Conservation (phyloP, 306 rosid genomes). For the Rosa lucieae region DNA sequence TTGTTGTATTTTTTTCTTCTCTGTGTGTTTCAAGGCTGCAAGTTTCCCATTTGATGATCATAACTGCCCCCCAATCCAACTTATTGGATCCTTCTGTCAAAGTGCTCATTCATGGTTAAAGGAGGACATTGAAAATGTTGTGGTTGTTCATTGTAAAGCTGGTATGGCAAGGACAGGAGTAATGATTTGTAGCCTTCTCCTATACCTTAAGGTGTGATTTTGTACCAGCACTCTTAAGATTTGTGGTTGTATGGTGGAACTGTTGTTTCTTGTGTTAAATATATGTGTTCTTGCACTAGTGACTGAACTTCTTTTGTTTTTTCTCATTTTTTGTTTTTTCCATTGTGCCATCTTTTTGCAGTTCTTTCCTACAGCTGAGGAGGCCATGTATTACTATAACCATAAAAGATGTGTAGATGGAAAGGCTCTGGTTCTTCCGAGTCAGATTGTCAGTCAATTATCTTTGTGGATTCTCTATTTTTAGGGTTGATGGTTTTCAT, state of each 20-base stretch:
- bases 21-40: slow-evolving; percentile 70
- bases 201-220: slow-evolving; percentile 70
- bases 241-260: not conserved
- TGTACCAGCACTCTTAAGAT: slow-evolving; percentile 22
- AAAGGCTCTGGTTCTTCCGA: slow-evolving; percentile 83
- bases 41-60: slow-evolving; percentile 93
- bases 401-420: slow-evolving; percentile 94
- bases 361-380: slow-evolving; percentile 85
- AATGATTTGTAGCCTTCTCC: slow-evolving; percentile 93
- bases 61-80: slow-evolving; percentile 88
- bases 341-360: slow-evolving; percentile 38
- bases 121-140: slow-evolving; percentile 91
- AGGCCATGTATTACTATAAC: slow-evolving; percentile 76
- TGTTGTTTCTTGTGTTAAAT: slow-evolving; percentile 2
- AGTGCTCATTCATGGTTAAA: slow-evolving; percentile 93
- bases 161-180: slow-evolving; percentile 97
- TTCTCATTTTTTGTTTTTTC: not conserved
- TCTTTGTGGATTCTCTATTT: slow-evolving; percentile 5
- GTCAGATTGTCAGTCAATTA: slow-evolving; percentile 80
- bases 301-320: slow-evolving; percentile 10
- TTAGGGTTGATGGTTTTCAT: slow-evolving; percentile 17
- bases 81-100: slow-evolving; percentile 80
- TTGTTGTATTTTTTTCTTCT: slow-evolving; percentile 29
- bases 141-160: slow-evolving; percentile 97
- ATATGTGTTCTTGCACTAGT: slow-evolving; percentile 4